Base-by-base conservation (phyloP, 176 grass and related monocot species). In the Metroxylon sagu region DNA sequence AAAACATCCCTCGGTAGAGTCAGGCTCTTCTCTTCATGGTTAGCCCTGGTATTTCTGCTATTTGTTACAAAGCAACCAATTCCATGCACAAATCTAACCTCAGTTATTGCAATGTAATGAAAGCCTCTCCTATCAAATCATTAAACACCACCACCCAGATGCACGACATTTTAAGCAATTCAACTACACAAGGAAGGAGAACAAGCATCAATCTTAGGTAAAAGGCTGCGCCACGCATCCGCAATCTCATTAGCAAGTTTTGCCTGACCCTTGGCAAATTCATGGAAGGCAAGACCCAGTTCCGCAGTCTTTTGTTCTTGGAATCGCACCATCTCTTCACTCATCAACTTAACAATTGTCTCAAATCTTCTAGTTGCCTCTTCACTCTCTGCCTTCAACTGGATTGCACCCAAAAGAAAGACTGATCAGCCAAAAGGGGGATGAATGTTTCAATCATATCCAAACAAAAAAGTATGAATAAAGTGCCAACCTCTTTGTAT, bases 231-330 rank as follows among this genome's bases (percentile, higher is more conserved):
- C 94, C 94, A 98, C 8, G 94, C 79, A 68, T 98, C 94, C 0
- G 94, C 94, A 5, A 93, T 85, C 6, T 98, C 94, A 68, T 81
- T 90, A 18, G 94, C 88, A 49, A 98, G 69, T 73, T 98, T 98
- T 49, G 94, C 94, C 56, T 98, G 94, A 48, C 94, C 94, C 53
- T 93, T 98, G 0, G 94, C 94, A 67, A 98, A 98, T 78, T 85
- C 87, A 73, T 93, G 94, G 70, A 98, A 98, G 14, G 87, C 94
- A 0, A 98, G 67, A 48, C 94, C 94, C 53, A 89, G 80, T 48
- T 98, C 94, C 57, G 84, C 81, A n/a, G 94, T 98, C 68, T 93
- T 98, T 73, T 98, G 87, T 64, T 98, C 94, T 66, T 98, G 94
- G 74, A 98, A 98, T 29, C 88, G 84, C 15, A 71, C 74, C 50